Evolutionary conservation across 768 basidiomycete species (phyloP).

Genomic region (Termitomyces sp.): DNA sequence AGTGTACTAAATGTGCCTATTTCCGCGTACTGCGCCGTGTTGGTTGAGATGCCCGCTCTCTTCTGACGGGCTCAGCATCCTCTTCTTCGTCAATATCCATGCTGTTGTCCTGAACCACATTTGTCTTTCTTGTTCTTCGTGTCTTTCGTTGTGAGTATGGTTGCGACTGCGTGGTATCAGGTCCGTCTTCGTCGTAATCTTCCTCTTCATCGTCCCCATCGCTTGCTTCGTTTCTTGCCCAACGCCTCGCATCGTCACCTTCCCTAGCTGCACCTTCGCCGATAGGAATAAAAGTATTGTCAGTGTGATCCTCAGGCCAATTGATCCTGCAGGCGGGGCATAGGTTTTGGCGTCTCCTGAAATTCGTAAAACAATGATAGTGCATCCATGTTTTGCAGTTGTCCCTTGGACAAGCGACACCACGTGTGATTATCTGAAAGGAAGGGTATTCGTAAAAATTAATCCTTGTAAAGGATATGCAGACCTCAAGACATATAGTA

Average conservation of each 20-base stretch:
- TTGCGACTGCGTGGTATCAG: conserved; percentile 24
- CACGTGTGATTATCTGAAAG: conserved; percentile 60
- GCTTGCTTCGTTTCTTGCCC: conserved; percentile 25
- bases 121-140: conserved; percentile 27
- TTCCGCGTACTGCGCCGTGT: conserved; percentile 14
- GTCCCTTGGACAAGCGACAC: conserved; percentile 52
- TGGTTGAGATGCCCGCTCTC: conserved; percentile 4
- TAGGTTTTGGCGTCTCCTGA: conserved; percentile 32
- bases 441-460: background rate
- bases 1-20: conserved; percentile 6
- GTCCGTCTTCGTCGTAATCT: conserved; percentile 37
- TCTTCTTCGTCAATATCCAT: conserved; percentile 31
- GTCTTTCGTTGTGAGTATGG: conserved; percentile 9
- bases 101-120: conserved; percentile 18
- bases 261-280: conserved; percentile 67
- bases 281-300: conserved; percentile 44
- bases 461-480: background rate
- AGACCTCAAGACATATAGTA: conserved; percentile 66
- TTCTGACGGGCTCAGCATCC: conserved; percentile 11
- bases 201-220: conserved; percentile 44
- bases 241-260: conserved; percentile 45
- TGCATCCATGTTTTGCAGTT: conserved; percentile 68
- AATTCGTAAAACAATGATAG: conserved; percentile 54
- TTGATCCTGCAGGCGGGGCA: conserved; percentile 56
- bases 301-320: conserved; percentile 54